Evolutionary conservation across 257 asterid species (phyloP).

Genomic region (Salvia rosmarinus): DNA sequence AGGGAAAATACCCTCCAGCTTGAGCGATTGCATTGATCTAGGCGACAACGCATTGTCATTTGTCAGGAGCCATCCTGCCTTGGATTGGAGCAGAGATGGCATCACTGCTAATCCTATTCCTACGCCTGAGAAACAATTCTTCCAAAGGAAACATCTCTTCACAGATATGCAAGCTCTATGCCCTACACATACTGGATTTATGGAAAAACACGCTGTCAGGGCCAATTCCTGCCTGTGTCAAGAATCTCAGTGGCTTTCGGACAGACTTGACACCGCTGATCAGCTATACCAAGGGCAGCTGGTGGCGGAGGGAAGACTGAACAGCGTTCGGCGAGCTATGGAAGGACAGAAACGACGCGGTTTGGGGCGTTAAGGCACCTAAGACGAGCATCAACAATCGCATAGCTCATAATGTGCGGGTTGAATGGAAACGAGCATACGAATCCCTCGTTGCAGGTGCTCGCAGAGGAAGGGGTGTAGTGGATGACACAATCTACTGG

Average conservation of each 20-base stretch:
- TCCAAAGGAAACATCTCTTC: slow-evolving; percentile 38
- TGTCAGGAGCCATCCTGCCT: slow-evolving; percentile 45
- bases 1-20: slow-evolving; percentile 34
- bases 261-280: slow-evolving; percentile 16
- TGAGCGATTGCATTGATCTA: slow-evolving; percentile 46
- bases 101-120: slow-evolving; percentile 35
- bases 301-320: slow-evolving; percentile 38
- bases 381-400: too few species aligned
- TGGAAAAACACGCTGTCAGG: slow-evolving; percentile 39
- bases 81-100: slow-evolving; percentile 43
- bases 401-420: too few species aligned
- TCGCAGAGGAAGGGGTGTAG: too few species aligned
- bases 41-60: slow-evolving; percentile 44
- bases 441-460: too few species aligned
- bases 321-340: too few species aligned
- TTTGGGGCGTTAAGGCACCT: too few species aligned
- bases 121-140: slow-evolving; percentile 39
- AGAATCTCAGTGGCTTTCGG: slow-evolving; percentile 39
- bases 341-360: too few species aligned
- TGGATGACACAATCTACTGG: too few species aligned
- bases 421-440: too few species aligned
- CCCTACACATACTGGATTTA: slow-evolving; percentile 43
- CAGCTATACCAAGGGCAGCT: slow-evolving; percentile 31
- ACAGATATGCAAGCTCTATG: slow-evolving; percentile 36
- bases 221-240: slow-evolving; percentile 37